Evolutionary conservation across 208 protist species (phyloP), one percentile per base, ranked within the genome.

Genomic region (Leishmania aethiopica): DNA sequence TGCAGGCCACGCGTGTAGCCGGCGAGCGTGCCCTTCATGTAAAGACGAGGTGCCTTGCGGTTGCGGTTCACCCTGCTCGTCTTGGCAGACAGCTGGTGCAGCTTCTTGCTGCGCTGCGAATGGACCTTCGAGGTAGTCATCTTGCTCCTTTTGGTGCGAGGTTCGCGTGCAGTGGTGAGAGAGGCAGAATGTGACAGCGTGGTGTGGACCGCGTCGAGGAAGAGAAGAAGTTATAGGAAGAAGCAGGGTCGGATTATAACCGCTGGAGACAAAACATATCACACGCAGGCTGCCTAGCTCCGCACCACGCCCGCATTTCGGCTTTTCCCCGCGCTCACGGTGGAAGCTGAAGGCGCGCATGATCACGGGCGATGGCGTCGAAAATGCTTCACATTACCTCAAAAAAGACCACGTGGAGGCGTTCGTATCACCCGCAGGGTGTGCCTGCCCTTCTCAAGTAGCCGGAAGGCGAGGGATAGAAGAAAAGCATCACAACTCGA

Each of bases 1-100:
- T 96, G 88, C 37, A 98, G 92, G 45, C 93, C 93, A 73, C 97
- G 92, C 53, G 93, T 95, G 94, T 97, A 99, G 77, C 94, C 93
- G 15, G 93, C 93, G 70, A 98, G 82, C 70, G 96, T 97, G 32
- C 84, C 96, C 90, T 97, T 97, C 95, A 98, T 97, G 92, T 97
- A 98, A 60, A 98, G 92, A 77, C 96, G 92, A 40, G 95, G 95
- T 25, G 93, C 75, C 88, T 93, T 94, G 89, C 95, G 95, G 88
- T 93, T 90, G 80, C 95, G 93, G 78, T 94, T 93, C 82, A 97
- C 95, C 79, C 66, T 90, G 87, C 90, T 95, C 60, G 87, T 96
- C 91, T 94, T 95, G 88, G 95, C 94, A 49, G 91, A 84, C 77
- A 96, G 90, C 89, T 96, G 95, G 80, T 92, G 91, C 74, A 97